These are phyloP conservation scores for Capsella rubella DNA, from an alignment of 441 rosid species.

Conservation along the genomic window DNA sequence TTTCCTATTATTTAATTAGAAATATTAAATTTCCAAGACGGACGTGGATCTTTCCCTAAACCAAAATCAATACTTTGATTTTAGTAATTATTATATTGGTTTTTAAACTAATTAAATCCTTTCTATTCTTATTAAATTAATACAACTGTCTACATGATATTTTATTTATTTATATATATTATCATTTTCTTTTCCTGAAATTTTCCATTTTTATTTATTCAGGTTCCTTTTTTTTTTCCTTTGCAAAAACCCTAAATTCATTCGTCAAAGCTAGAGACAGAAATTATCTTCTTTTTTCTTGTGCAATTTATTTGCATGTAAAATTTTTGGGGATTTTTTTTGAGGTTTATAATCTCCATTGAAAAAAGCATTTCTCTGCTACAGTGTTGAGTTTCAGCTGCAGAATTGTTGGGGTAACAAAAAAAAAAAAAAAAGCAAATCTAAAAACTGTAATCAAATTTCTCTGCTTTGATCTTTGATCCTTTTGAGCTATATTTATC, in stretches of 20 bases:
- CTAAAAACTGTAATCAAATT: constrained; percentile 34
- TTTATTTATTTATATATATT: constrained; percentile 49
- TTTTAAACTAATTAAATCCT: constrained; percentile 54
- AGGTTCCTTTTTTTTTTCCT: constrained; percentile 47
- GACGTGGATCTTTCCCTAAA: constrained; percentile 95
- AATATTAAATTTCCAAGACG: constrained; percentile 68
- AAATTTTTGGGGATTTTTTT: constrained; percentile 42
- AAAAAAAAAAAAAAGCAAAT: constrained; percentile 44
- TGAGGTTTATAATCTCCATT: constrained; percentile 37
- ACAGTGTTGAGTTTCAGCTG: constrained; percentile 34
- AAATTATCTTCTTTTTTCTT: constrained; percentile 44
- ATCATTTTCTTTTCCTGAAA: constrained; percentile 45
- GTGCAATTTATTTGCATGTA: constrained; percentile 45
- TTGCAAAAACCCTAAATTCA: constrained; percentile 76
- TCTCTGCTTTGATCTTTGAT: constrained; percentile 35
- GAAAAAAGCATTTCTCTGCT: constrained; percentile 51
- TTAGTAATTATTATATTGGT: constrained; percentile 74
- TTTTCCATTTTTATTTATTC: constrained; percentile 40
- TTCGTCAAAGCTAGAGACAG: constrained; percentile 43
- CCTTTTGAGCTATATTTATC: constrained; percentile 12
- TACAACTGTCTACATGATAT: constrained; percentile 53
- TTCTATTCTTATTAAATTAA: constrained; percentile 53
- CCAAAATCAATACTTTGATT: constrained; percentile 85
- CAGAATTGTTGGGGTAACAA: constrained; percentile 28
- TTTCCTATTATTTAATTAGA: constrained; percentile 43